A percentile compares a stretch with the other conserved stretches of the same genome.
These are phyloP conservation scores for Torulaspora gathmanii DNA, from an alignment of 805 yeast genomes.

Conservation along the genomic window DNA sequence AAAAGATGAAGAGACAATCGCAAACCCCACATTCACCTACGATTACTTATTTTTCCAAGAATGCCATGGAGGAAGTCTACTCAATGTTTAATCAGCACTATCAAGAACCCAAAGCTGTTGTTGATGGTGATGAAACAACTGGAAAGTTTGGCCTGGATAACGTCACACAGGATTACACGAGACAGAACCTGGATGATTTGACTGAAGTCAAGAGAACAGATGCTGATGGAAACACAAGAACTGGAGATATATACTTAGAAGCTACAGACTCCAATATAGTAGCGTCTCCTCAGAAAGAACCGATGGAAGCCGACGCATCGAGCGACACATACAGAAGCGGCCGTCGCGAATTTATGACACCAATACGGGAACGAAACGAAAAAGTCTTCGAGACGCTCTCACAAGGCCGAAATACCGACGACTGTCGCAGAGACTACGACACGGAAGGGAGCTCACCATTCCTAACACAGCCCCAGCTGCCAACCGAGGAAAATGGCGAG, in stretches of 20 bases:
- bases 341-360: constrained; percentile 27
- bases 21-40: constrained; percentile 61
- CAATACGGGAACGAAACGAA: constrained; percentile 30
- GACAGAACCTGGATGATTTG: constrained; percentile 34
- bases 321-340: constrained; percentile 6
- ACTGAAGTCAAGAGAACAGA: constrained; percentile 33
- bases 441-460: constrained; percentile 31
- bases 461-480: constrained; percentile 28
- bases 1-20: constrained; percentile 3
- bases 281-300: neutral
- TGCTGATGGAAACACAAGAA: constrained; percentile 2
- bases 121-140: constrained; percentile 27
- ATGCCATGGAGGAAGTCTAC: constrained; percentile 68
- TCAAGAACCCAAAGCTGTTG: constrained; percentile 17
- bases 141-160: constrained; percentile 29
- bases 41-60: constrained; percentile 67
- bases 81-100: constrained; percentile 61
- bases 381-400: constrained; percentile 17
- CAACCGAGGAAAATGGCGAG: neutral
- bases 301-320: neutral
- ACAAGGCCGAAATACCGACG: constrained; percentile 16
- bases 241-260: neutral
- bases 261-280: neutral
- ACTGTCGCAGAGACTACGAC: constrained; percentile 1
- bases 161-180: constrained; percentile 38